phyloP scores from a whole-genome alignment of 805 yeast genomes.

The Peterozyma xylosa region DNA sequence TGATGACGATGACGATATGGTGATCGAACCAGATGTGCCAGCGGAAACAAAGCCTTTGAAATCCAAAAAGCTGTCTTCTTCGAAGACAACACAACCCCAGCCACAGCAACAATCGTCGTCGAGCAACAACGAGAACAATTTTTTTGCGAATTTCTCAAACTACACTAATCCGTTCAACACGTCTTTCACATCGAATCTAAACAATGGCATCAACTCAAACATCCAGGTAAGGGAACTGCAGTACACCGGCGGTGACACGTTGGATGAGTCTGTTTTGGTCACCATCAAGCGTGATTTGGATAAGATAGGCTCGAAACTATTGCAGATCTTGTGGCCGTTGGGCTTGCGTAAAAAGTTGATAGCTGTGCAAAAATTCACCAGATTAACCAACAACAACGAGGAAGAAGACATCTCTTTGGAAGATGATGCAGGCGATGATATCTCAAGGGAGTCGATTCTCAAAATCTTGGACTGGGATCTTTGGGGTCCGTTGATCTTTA shows the following conservation, averaged over 20 bases:
- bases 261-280: constrained; percentile 46
- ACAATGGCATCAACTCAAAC: constrained; percentile 20
- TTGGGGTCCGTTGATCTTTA: constrained; percentile 55
- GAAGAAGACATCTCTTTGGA: constrained; percentile 12
- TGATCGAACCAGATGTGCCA: constrained; percentile 24
- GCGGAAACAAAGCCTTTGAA: neutral
- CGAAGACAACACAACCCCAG: neutral
- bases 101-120: constrained; percentile 4
- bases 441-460: constrained; percentile 23
- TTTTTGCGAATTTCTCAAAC: constrained; percentile 21
- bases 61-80: neutral
- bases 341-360: constrained; percentile 21
- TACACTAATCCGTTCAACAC: constrained; percentile 25
- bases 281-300: constrained; percentile 32
- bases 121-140: neutral
- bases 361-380: constrained; percentile 17
- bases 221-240: constrained; percentile 36
- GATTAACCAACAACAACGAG: constrained; percentile 7
- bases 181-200: constrained; percentile 13
- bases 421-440: constrained; percentile 20
- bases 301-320: constrained; percentile 24
- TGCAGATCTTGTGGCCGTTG: constrained; percentile 29
- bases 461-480: constrained; percentile 50
- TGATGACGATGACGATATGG: constrained; percentile 22
- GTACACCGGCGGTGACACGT: constrained; percentile 49